These are phyloP conservation scores for Eucalyptus caleyi DNA, from an alignment of 345 rosid species.

Conservation along the genomic window DNA sequence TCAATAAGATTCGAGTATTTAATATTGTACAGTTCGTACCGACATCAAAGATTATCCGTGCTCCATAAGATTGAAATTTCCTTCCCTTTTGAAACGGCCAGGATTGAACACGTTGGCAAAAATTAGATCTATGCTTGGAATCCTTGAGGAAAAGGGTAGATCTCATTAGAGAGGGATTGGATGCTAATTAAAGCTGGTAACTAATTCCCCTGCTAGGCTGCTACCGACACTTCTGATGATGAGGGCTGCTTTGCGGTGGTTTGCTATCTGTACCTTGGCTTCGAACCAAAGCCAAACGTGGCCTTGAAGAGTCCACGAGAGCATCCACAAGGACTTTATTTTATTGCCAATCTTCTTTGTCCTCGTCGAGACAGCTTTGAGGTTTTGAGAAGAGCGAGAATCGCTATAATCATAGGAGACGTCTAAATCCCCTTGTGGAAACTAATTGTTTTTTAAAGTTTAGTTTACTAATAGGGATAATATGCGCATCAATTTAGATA, in stretches of 20 bases:
- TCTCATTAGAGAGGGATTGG: not conserved
- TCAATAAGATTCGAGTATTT: not conserved
- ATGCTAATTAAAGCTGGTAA: not conserved
- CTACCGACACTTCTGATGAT: not conserved
- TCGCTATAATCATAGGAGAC: not conserved
- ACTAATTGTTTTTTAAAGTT: not conserved
- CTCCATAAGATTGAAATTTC: fast-evolving
- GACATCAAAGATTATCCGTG: not conserved
- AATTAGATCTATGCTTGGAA: not conserved
- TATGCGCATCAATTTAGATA: not conserved
- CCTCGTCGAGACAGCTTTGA: not conserved
- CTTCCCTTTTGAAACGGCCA: not conserved
- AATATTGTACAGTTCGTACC: not conserved
- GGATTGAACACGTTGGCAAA: not conserved
- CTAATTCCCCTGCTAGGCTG: not conserved
- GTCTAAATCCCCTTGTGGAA: not conserved
- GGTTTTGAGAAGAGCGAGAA: not conserved
- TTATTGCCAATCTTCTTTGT: not conserved
- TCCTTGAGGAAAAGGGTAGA: not conserved
- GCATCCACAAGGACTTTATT: not conserved
- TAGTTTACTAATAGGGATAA: not conserved
- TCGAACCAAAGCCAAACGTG: not conserved
- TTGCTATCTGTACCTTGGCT: not conserved
- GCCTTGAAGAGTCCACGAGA: not conserved
- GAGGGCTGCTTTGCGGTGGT: not conserved